A percentile compares a stretch with the other conserved stretches of the same genome.
Conservation (phyloP, 2,329 filamentous ascomycete genomes). For the Ceratocystis huliohia region DNA sequence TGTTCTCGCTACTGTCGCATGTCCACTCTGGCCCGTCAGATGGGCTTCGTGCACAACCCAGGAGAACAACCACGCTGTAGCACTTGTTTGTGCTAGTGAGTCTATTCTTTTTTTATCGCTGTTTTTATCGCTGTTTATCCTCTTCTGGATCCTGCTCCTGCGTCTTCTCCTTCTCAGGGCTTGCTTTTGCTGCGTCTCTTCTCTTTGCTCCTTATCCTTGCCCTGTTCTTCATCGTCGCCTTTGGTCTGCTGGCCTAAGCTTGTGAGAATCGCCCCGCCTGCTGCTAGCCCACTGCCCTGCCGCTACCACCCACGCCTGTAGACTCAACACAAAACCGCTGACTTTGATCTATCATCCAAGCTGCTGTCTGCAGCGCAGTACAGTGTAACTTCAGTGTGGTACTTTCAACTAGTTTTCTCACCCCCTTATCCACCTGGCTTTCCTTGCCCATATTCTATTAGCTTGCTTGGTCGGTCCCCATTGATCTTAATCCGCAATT, state of each 20-base stretch:
- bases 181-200: neutral
- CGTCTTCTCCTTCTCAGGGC: neutral
- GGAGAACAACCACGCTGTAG: neutral
- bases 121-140: neutral
- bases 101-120: slow-evolving; percentile 5
- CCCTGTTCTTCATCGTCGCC: neutral
- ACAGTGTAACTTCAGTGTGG: neutral
- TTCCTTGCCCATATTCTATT: slow-evolving; percentile 9
- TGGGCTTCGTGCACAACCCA: too few species aligned
- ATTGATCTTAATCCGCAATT: slow-evolving; percentile 19
- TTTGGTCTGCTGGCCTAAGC: neutral
- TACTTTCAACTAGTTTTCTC: neutral
- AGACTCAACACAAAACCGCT: neutral
- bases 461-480: slow-evolving; percentile 18
- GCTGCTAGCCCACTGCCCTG: neutral
- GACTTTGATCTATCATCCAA: neutral
- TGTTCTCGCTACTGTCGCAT: neutral
- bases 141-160: too few species aligned
- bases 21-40: too few species aligned
- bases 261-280: neutral
- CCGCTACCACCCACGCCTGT: neutral
- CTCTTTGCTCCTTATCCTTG: neutral
- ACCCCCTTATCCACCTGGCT: slow-evolving; percentile 8
- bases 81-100: neutral
- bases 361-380: neutral